Base-by-base conservation (phyloP, 192 early-diverging fungal genomes). In the Coemansia sp. region DNA sequence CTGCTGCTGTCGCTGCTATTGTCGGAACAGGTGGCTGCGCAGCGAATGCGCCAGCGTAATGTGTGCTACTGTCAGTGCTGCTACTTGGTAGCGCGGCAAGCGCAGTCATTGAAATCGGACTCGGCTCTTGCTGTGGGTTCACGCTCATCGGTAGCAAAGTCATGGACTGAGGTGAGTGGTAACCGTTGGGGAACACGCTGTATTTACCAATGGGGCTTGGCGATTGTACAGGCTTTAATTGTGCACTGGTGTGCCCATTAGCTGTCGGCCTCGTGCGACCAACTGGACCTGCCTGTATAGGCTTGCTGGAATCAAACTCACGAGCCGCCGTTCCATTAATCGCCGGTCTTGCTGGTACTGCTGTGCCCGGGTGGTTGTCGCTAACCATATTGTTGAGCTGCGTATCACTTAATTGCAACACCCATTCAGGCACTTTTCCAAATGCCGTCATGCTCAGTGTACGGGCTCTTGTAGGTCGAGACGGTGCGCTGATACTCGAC, bases 371-470 rank as follows among this genome's bases (percentile, higher is more conserved):
- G 46, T 9, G 46, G 46, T 23, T 48, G 46, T 21, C 21, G 19
- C 46, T 21, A 48, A 7, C 15, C 15, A 23, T 15, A 6, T 32
- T 62, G 38, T 17, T 17, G 41, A 48, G 55, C 17, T 12, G 67
- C 51, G 68, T 59, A 1, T 75, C 64, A 1, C 61, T 57, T 21
- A 64, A 8, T 10, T 60, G 25, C 4, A 64, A 25, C 51, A 73
- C 73, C 64, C 70, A 73, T 4, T 9, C 27, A 2, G 74, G 78
- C 15, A 29, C 61, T 3, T 62, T 45, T 11, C 74, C 78, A 67
- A 81, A 76, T 31, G 78, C 70, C 5, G 67, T 73, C 25, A 72
- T 46, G 0, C 66, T 51, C 32, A 68, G 55, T 21, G 38, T 68
- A 62, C 57, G 64, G 5, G 66, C 51, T 39, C 60, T 50, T 0